Evolutionary conservation across 2,329 filamentous ascomycete genomes (phyloP), one percentile per base, ranked within the genome.

Genomic region (Drechslerella stenobrocha): DNA sequence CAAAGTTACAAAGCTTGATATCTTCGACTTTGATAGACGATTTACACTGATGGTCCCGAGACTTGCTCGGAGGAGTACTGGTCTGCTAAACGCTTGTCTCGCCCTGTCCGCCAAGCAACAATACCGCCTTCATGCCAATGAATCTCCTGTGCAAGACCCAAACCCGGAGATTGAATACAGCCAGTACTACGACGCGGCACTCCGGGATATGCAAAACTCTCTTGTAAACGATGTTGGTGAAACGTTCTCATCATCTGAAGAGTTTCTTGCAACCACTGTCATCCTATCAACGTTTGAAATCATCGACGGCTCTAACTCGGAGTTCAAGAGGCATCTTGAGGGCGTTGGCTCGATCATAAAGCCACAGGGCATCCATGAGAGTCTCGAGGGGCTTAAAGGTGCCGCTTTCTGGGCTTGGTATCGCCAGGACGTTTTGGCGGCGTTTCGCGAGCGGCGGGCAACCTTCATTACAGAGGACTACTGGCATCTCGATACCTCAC

Each of bases 331-430:
- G 20, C 74, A 75, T 34, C 69, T 75, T 3, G 70, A 75, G 55
- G 74, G 74, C 0, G 72, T 75, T 3, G 74, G 73, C 22, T 63
- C 71, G 7, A 74, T 75, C 9, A 73, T 74, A 42, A 70, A 73
- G 44, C 74, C 73, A 2, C 74, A 75, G 47, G 66, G 57, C 1
- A 73, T 75, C 32, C 70, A 75, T 53, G 73, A 73, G 18, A 73
- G 73, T 6, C 71, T 74, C 1, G 64, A 61, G 0, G 74, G 74
- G 4, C 45, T 75, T 1, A 70, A 72, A 48, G 63, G 70, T 2
- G 73, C 73, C 2, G 73, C 74, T 1, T 75, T 74, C 73, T 75
- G 74, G 74, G 72, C 73, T 5, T 75, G 74, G 74, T 71, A 75
- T 5, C 71, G 72, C n/a, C 73, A 75, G 55, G 74, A 75, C 40